Evolutionary conservation across 83 land plant species (phyloP).

Genomic region (Isoetes engelmannii): DNA sequence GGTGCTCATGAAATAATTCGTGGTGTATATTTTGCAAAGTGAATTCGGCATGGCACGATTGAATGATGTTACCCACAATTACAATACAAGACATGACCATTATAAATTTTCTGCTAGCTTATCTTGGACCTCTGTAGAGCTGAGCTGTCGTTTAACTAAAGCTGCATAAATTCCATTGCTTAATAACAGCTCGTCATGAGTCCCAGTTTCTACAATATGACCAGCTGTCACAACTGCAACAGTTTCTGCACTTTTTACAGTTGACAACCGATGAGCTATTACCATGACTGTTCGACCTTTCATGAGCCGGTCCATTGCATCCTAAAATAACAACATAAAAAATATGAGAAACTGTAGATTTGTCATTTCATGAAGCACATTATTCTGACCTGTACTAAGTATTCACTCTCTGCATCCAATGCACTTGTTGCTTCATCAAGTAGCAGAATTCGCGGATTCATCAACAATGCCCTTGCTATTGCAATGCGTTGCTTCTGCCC

Average conservation of each 20-base stretch:
- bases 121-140: no score
- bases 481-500: slow-evolving; percentile 98
- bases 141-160: slow-evolving; percentile 84
- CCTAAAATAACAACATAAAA: slow-evolving; percentile 51
- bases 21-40: no score
- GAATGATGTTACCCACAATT: no score
- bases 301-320: slow-evolving; percentile 99
- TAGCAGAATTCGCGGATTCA: slow-evolving; percentile 83
- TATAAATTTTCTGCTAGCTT: no score
- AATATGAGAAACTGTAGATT: no score
- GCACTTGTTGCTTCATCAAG: slow-evolving; percentile 99
- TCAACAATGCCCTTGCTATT: slow-evolving; percentile 89
- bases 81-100: no score
- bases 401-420: slow-evolving; percentile 96
- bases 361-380: no score
- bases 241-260: slow-evolving; percentile 81
- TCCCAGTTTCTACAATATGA: slow-evolving; percentile 73
- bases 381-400: slow-evolving; percentile 90
- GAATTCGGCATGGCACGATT: no score
- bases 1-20: no score
- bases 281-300: slow-evolving; percentile 95
- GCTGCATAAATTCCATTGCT: slow-evolving; percentile 88
- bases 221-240: slow-evolving; percentile 94
- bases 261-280: slow-evolving; percentile 94
- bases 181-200: slow-evolving; percentile 64